Evolutionary conservation across 2,329 filamentous ascomycete species (phyloP).

Genomic region (Trichoderma sp.): DNA sequence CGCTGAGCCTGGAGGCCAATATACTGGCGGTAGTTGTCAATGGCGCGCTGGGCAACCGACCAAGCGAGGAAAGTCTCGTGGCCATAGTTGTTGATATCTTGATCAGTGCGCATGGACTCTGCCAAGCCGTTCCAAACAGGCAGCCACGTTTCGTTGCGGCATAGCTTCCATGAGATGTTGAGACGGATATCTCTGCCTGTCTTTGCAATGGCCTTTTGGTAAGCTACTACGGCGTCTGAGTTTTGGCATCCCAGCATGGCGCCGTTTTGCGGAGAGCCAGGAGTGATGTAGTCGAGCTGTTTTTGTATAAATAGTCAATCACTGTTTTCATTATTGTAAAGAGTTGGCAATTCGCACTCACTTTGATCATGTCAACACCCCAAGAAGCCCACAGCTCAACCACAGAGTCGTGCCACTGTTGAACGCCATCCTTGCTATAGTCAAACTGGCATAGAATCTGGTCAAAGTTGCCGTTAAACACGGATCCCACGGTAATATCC

Average conservation of each 20-base stretch:
- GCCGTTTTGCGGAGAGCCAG: conserved; percentile 23
- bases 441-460: conserved; percentile 26
- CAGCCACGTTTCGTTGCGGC: conserved; percentile 26
- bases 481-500: conserved; percentile 7
- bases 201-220: conserved; percentile 23
- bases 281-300: conserved; percentile 24
- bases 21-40: conserved; percentile 26
- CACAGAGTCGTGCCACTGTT: conserved; percentile 25
- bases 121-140: conserved; percentile 23
- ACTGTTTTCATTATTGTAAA: neutral
- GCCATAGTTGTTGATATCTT: conserved; percentile 26
- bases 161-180: conserved; percentile 26
- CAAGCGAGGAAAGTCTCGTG: conserved; percentile 22
- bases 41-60: conserved; percentile 24
- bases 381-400: conserved; percentile 24
- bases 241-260: conserved; percentile 23
- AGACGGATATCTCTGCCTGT: conserved; percentile 22
- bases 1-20: conserved; percentile 25
- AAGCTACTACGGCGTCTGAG: conserved; percentile 19
- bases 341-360: neutral
- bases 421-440: conserved; percentile 23
- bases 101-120: conserved; percentile 25
- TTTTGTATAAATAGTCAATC: neutral
- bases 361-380: conserved; percentile 26
- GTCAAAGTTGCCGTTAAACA: conserved; percentile 20